Evolutionary conservation across 2,329 filamentous ascomycete species (phyloP), one percentile per base, ranked within the genome.

Genomic region (Periconia sp.): DNA sequence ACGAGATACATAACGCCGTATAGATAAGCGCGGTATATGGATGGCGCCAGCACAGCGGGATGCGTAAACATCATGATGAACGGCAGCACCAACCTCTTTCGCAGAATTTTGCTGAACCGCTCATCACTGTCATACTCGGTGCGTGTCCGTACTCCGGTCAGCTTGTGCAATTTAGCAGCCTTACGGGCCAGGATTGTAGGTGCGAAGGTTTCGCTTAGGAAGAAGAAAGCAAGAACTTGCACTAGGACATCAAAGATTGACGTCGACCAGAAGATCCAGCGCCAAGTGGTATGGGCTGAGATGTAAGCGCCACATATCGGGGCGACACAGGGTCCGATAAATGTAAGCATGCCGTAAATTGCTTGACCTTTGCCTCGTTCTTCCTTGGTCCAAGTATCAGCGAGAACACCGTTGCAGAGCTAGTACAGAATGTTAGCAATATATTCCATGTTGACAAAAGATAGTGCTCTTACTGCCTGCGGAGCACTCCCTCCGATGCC

Each of bases 201-300:
- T 1, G 71, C 71, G 51, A 77, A 79, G 0, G 75, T 78, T 51
- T 80, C 77, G 16, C 59, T 56, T 48, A 83, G 74, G 52, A 85
- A 78, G 59, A 84, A 78, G 29, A 87, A 66, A 5, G 85, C 85
- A 0, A 78, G 68, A 15, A 79, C 37, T 58, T 87, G 84, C 36
- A 89, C 78, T 13, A 80, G 48, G 3, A 76, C 83, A 46, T 83
- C 81, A 11, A 73, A 73, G 44, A 88, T 83, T 2, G 83, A 82
- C 1, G 82, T 85, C 0, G 81, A 75, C 70, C 80, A 87, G 70
- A 89, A 89, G 11, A 83, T 79, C 86, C 86, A 89, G 26, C 85
- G 79, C 87, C 86, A 89, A 3, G 66, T 72, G 3, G 44, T 54
- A 9, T 48, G 41, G 32, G 46, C 39, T 2, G 54, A 61, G 29